Percentiles rank a stretch among this genome's conserved stretches.
phyloP scores from a whole-genome alignment of 1,284 basidiomycete species.

The Sporisorium scitamineum region DNA sequence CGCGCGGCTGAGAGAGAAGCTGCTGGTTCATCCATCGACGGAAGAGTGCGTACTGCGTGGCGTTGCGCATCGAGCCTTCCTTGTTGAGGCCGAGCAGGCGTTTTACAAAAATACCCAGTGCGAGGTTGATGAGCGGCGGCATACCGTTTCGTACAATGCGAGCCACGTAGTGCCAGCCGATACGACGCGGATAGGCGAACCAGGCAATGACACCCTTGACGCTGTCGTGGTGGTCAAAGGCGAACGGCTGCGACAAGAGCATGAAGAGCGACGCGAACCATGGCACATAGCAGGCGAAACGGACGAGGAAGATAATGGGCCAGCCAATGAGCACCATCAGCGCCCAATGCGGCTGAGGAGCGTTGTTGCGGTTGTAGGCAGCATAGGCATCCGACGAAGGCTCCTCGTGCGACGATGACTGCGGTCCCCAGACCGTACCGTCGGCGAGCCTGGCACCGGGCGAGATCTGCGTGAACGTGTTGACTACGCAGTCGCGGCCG shows the following conservation, averaged over 20 bases:
- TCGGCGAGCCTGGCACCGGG: constrained; percentile 68
- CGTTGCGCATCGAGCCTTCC: constrained; percentile 69
- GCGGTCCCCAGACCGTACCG: constrained; percentile 69
- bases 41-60: constrained; percentile 66
- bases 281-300: constrained; percentile 65
- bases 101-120: constrained; percentile 65
- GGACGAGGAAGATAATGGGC: constrained; percentile 61
- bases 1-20: constrained; percentile 64
- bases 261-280: constrained; percentile 69
- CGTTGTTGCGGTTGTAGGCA: constrained; percentile 65
- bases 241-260: constrained; percentile 67
- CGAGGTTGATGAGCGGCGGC: constrained; percentile 67
- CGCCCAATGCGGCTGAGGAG: constrained; percentile 60
- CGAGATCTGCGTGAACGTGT: constrained; percentile 69
- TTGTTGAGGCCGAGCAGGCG: constrained; percentile 66
- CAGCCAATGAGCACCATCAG: constrained; percentile 63
- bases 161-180: constrained; percentile 69
- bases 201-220: constrained; percentile 68
- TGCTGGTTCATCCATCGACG: constrained; percentile 66
- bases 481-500: constrained; percentile 68
- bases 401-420: constrained; percentile 67
- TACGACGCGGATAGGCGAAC: constrained; percentile 67
- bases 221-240: constrained; percentile 66
- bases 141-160: constrained; percentile 67
- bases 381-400: constrained; percentile 68